These are phyloP conservation scores for Gliomastix tumulicola DNA, from an alignment of 2,329 filamentous ascomycete genomes.

Conservation along the genomic window DNA sequence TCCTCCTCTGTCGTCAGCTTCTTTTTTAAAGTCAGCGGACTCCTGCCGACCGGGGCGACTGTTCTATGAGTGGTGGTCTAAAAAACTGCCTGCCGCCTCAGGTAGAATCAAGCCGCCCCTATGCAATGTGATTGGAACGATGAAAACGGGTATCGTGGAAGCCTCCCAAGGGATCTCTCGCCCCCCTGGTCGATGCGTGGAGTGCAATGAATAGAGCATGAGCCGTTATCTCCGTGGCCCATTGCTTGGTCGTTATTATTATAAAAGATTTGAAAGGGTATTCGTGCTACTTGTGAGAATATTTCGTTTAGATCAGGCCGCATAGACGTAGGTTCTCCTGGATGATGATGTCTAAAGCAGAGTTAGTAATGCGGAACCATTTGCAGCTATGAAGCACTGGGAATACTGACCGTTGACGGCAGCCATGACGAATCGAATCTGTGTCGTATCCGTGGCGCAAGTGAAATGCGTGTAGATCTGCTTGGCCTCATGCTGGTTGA, in stretches of 20 bases:
- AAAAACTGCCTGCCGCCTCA: too few species aligned
- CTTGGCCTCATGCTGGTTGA: slow-evolving; percentile 99
- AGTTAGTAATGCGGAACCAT: too few species aligned
- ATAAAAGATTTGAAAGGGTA: slow-evolving; percentile 29
- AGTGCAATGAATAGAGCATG: slow-evolving; percentile 15
- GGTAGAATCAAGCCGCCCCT: too few species aligned
- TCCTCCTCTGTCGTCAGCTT: too few species aligned
- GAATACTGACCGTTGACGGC: slow-evolving; percentile 84
- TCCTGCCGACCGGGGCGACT: too few species aligned
- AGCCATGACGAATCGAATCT: slow-evolving; percentile 99
- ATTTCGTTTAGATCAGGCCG: slow-evolving; percentile 75
- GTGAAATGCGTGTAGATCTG: slow-evolving; percentile 99
- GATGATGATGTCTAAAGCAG: slow-evolving; percentile 94
- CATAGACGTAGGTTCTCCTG: slow-evolving; percentile 97
- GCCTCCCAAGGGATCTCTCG: slow-evolving; percentile 1
- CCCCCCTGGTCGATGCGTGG: too few species aligned
- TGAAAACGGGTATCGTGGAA: slow-evolving; percentile 4
- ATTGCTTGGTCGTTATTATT: slow-evolving; percentile 28
- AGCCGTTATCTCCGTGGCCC: slow-evolving; percentile 28
- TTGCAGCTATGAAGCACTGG: too few species aligned
- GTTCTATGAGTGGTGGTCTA: too few species aligned
- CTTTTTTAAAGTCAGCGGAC: too few species aligned
- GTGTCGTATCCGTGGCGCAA: slow-evolving; percentile 95
- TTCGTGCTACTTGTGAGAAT: slow-evolving; percentile 30
- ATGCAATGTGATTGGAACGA: background rate